A percentile compares a stretch with the other conserved stretches of the same genome.
Conservation (phyloP, 345 rosid species). For the Populus simonii region DNA sequence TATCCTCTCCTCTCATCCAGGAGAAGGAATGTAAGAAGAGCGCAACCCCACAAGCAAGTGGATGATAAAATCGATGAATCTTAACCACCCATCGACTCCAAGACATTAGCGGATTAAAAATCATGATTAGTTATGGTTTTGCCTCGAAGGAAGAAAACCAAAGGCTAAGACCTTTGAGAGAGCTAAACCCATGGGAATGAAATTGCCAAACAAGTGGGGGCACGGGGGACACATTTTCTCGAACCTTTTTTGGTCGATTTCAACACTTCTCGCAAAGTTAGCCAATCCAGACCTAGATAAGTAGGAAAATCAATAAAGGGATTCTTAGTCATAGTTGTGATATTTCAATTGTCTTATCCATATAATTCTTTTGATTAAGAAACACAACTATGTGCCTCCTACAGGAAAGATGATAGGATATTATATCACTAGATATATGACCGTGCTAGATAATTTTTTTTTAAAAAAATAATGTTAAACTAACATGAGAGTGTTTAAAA, state of each 20-base stretch:
- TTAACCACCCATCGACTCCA: neutral
- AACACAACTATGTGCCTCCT: neutral
- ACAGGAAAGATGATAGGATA: neutral
- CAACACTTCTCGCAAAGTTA: neutral
- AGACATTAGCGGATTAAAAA: conserved; percentile 3
- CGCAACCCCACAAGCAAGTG: conserved; percentile 9
- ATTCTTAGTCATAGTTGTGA: neutral
- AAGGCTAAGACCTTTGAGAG: neutral
- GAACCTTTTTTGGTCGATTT: neutral
- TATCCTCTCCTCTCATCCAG: neutral
- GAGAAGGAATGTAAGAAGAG: neutral
- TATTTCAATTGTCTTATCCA: neutral
- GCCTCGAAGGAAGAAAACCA: conserved; percentile 1
- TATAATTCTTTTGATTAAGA: neutral
- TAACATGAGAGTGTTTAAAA: too few relatives aligned
- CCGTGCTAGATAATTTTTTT: too few relatives aligned
- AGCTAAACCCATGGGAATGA: neutral
- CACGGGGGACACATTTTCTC: neutral
- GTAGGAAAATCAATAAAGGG: neutral
- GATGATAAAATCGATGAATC: conserved; percentile 14
- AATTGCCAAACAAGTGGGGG: neutral
- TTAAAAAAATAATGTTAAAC: too few relatives aligned
- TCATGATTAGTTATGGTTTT: conserved; percentile 10
- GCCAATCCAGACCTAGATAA: neutral
- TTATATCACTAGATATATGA: too few relatives aligned